Evolutionary conservation across 345 rosid genomes (phyloP).

Genomic region (Linum usitatissimum): DNA sequence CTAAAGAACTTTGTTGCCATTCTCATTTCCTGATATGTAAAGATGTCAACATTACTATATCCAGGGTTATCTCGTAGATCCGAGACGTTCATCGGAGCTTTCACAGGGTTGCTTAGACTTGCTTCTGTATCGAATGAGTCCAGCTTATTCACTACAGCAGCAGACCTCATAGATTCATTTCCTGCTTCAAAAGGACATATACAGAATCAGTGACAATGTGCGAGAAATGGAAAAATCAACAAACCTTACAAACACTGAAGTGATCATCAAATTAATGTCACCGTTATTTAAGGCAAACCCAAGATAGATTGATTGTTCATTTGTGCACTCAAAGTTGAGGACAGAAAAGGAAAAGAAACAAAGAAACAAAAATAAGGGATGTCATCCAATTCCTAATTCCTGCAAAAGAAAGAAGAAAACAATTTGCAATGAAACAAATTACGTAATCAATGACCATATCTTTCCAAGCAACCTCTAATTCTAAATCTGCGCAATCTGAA

Average conservation of each 20-base stretch:
- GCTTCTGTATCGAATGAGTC: constrained; percentile 13
- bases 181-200: constrained; percentile 13
- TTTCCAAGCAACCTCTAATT: not conserved
- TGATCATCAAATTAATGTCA: no score
- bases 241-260: not conserved
- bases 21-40: constrained; percentile 73
- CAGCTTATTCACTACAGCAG: constrained; percentile 12
- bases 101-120: constrained; percentile 8
- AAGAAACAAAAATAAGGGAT: not conserved
- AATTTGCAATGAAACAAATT: no score
- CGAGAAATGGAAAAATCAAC: not conserved
- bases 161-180: constrained; percentile 11
- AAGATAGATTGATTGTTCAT: no score
- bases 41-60: constrained; percentile 60
- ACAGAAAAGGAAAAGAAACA: not conserved
- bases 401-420: not conserved
- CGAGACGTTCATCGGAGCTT: constrained; percentile 50
- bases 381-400: no score
- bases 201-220: not conserved
- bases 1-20: constrained; percentile 77
- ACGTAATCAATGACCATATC: not conserved
- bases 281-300: no score
- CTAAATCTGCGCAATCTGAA: not conserved
- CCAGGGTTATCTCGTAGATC: constrained; percentile 67
- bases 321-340: not conserved